These are phyloP conservation scores for Triticum monococcum DNA, from an alignment of 176 grass and related monocot species.

Conservation along the genomic window DNA sequence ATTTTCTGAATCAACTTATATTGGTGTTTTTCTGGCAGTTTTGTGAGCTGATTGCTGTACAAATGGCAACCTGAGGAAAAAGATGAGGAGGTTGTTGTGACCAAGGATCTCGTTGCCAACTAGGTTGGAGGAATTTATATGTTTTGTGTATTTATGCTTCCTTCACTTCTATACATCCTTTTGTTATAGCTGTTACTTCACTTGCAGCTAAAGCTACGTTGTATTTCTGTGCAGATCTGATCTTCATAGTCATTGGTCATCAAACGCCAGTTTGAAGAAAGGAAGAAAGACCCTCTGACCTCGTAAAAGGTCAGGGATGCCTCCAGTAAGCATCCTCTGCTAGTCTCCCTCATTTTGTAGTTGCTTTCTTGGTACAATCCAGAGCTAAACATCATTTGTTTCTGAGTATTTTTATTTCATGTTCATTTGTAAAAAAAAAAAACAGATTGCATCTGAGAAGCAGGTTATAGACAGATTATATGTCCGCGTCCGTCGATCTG, in stretches of 20 bases:
- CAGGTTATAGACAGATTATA: neutral
- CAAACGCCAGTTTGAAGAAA: neutral
- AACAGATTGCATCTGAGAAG: neutral
- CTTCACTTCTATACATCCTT: neutral
- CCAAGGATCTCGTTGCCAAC: conserved; percentile 5
- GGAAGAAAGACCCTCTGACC: neutral
- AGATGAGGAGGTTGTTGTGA: conserved; percentile 7
- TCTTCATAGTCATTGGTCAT: neutral
- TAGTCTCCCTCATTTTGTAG: no score
- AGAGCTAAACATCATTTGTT: no score
- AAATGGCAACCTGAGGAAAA: conserved; percentile 48
- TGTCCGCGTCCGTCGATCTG: neutral
- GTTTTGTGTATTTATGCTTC: neutral
- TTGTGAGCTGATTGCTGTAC: conserved; percentile 51
- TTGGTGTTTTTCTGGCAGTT: conserved; percentile 37
- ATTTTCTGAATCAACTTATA: neutral
- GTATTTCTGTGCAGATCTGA: neutral
- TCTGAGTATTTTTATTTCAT: no score
- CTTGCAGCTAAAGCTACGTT: conserved; percentile 33
- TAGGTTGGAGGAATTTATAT: neutral
- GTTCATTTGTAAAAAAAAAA: no score
- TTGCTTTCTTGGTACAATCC: no score
- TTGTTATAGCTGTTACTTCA: neutral
- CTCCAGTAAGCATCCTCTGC: no score
- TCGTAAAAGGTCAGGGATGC: neutral